Base-by-base conservation (phyloP, 1,139 yeast species). In the Lodderomyces margitis region DNA sequence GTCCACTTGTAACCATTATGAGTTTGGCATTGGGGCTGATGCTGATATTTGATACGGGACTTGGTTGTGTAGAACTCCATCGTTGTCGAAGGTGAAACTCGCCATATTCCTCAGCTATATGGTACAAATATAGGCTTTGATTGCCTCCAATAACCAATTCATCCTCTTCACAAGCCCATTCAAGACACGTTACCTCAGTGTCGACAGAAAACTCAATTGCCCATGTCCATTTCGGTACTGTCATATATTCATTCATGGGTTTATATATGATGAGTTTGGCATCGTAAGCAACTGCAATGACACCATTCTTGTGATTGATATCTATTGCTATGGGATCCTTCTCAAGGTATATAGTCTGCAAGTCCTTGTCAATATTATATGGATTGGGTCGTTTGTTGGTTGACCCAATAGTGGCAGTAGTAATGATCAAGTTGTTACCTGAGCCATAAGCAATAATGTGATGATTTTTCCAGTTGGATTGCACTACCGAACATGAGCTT, bases 341-440 rank as follows among this genome's bases (percentile, higher is more conserved):
- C 6, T 78, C 81, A 17, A 88, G 67, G 52, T 86, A 87, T 1
- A 89, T 67, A 0, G 96, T 89, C 57, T 91, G 98, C 17, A 89
- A 64, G 49, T 83, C 56, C 27, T 52, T 64, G 28, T 64, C 62
- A 17, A 45, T 21, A 37, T 42, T 41, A 10, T 32, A 23, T 45
- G 52, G 41, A 35, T 31, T 36, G 45, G 48, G 40, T 43, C 45
- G 31, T 27, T 44, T 48, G 46, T 40, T 45, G 9, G 44, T 37
- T 21, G 39, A 33, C 23, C 30, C 39, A 2, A 49, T 39, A 11
- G 61, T 54, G 24, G 55, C 51, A 31, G 61, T 54, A 28, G 58
- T 56, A 12, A 89, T 74, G 36, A 89, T 84, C 51, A 91, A 65
- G 58, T 88, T 89, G 62, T 89, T 88, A 1, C 96, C 97, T 2